Conservation (phyloP, 1,284 basidiomycete genomes). For the Entoloma clypeatum region DNA sequence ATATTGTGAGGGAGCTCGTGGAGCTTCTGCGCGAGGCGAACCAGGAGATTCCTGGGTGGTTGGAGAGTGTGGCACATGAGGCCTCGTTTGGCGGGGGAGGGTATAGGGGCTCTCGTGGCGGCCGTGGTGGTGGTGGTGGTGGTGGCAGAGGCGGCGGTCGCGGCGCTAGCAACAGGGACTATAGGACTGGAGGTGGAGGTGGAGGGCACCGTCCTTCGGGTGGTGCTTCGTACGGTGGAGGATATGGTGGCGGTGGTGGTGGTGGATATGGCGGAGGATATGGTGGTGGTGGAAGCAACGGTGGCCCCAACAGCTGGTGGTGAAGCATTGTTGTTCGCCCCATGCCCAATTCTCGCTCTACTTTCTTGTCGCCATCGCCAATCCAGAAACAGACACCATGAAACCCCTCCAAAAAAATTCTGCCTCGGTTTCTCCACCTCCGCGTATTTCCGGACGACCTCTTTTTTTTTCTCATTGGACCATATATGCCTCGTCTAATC, state of each 20-base stretch:
- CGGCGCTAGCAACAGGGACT: slow-evolving; percentile 37
- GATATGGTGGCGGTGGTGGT: slow-evolving; percentile 32
- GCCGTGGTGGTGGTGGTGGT: slow-evolving; percentile 38
- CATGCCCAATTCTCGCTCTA: slow-evolving; percentile 16
- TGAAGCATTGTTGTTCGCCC: slow-evolving; percentile 26
- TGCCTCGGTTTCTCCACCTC: slow-evolving; percentile 12
- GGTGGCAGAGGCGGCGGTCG: slow-evolving; percentile 27
- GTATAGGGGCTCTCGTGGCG: slow-evolving; percentile 34
- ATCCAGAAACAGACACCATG: slow-evolving; percentile 28
- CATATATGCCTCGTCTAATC: slow-evolving; percentile 3
- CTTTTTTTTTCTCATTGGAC: slow-evolving; percentile 4
- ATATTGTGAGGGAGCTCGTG: slow-evolving; percentile 89
- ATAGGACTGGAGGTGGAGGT: slow-evolving; percentile 31
- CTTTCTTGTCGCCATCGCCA: slow-evolving; percentile 14
- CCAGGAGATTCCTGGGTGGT: slow-evolving; percentile 93
- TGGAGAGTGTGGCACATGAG: slow-evolving; percentile 86
- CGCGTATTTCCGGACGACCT: background rate
- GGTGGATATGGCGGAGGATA: slow-evolving; percentile 36
- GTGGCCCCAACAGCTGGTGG: slow-evolving; percentile 39
- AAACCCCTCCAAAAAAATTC: slow-evolving; percentile 24
- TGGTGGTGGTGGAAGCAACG: slow-evolving; percentile 21
- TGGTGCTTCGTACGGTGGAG: slow-evolving; percentile 19
- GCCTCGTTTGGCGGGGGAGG: slow-evolving; percentile 63
- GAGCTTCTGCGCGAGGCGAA: slow-evolving; percentile 96
- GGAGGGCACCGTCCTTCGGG: slow-evolving; percentile 26